Evolutionary conservation across 2,329 filamentous ascomycete genomes (phyloP).

Genomic region (Fonsecaea erecta): DNA sequence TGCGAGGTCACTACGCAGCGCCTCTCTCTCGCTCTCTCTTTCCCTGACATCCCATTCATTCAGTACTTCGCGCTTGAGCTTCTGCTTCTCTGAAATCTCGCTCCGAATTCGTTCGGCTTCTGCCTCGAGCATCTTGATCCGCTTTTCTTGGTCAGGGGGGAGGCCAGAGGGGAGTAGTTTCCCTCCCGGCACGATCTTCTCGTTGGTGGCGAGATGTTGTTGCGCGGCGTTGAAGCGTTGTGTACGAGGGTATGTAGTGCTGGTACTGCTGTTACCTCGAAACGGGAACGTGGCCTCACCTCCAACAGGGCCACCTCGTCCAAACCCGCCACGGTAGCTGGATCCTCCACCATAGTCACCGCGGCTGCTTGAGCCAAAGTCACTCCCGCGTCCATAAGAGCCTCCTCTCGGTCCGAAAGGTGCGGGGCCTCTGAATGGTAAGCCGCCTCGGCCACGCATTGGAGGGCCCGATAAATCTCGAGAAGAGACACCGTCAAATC

Average conservation of each 20-base stretch:
- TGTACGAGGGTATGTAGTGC: conserved; percentile 45
- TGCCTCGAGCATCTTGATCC: conserved; percentile 51
- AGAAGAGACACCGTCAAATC: conserved; percentile 37
- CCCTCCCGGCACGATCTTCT: conserved; percentile 49
- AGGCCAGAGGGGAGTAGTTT: conserved; percentile 46
- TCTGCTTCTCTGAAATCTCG: conserved; percentile 52
- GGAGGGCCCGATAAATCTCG: conserved; percentile 43
- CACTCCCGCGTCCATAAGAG: conserved; percentile 26
- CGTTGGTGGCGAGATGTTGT: conserved; percentile 43
- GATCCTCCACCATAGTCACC: conserved; percentile 12
- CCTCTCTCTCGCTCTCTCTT: conserved; percentile 53
- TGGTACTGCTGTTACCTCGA: conserved; percentile 45
- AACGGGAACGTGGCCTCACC: conserved; percentile 42
- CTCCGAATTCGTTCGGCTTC: conserved; percentile 52
- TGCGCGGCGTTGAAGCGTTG: conserved; percentile 46
- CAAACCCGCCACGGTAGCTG: conserved; percentile 14
- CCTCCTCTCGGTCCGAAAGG: conserved; percentile 42
- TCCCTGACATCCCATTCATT: conserved; percentile 55
- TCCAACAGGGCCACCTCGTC: conserved; percentile 9
- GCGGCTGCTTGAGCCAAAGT: conserved; percentile 21
- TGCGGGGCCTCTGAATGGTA: conserved; percentile 42
- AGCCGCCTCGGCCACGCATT: conserved; percentile 39
- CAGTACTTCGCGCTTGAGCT: conserved; percentile 47
- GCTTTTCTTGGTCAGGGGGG: conserved; percentile 49
- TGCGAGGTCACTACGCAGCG: conserved; percentile 54